These are phyloP conservation scores for Cercophora sp. DNA, from an alignment of 495 filamentous ascomycete genomes.

Conservation along the genomic window DNA sequence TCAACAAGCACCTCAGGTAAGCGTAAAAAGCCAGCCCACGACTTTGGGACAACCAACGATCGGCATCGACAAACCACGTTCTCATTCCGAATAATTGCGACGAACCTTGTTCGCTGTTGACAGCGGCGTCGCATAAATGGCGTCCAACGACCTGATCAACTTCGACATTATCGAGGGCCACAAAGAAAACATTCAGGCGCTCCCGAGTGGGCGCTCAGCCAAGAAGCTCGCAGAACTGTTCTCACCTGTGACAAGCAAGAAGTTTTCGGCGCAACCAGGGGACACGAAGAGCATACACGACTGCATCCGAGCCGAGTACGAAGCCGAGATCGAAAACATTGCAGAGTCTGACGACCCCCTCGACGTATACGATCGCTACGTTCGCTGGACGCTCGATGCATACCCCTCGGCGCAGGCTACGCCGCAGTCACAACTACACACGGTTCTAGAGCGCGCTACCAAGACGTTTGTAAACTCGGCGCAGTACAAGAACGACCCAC, in stretches of 20 bases:
- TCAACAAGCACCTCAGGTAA: constrained; percentile 7
- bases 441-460: constrained; percentile 85
- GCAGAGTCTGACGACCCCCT: constrained; percentile 90
- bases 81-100: too few species aligned
- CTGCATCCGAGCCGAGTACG: constrained; percentile 75
- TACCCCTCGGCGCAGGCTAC: constrained; percentile 93
- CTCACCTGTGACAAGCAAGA: constrained; percentile 57
- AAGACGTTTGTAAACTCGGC: constrained; percentile 76
- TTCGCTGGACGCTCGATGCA: constrained; percentile 91
- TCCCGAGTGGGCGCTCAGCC: constrained; percentile 87
- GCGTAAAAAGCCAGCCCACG: too few species aligned
- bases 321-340: constrained; percentile 72
- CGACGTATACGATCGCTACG: constrained; percentile 93
- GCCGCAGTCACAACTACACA: constrained; percentile 82
- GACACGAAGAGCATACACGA: constrained; percentile 75
- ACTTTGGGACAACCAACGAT: not conserved
- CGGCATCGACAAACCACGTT: too few species aligned
- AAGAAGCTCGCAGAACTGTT: constrained; percentile 82
- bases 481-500: constrained; percentile 91
- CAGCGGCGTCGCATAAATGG: too few species aligned
- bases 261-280: constrained; percentile 54
- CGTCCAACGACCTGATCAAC: constrained; percentile 59
- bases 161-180: constrained; percentile 95
- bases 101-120: too few species aligned
- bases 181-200: constrained; percentile 95